Conservation (phyloP, 768 basidiomycete species). For the Plicaturopsis crispa region DNA sequence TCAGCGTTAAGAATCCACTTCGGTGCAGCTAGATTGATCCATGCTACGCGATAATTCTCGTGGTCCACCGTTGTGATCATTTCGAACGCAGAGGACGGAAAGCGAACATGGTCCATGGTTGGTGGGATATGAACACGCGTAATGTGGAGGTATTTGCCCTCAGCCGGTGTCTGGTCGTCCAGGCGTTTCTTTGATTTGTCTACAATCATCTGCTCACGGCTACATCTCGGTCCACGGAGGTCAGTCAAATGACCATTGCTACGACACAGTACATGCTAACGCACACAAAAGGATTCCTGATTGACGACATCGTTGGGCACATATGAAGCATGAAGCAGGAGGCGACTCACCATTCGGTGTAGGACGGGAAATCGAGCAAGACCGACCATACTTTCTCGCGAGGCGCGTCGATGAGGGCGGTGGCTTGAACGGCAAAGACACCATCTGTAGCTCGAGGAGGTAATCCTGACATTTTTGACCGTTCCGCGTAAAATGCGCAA, state of each 20-base stretch:
- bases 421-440: conserved; percentile 40
- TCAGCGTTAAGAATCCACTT: conserved; percentile 42
- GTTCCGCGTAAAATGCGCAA: too few species aligned
- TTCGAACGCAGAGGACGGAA: conserved; percentile 32
- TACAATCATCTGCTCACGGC: conserved; percentile 43
- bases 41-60: conserved; percentile 48
- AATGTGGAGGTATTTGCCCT: conserved; percentile 41
- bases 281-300: conserved; percentile 72
- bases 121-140: conserved; percentile 53
- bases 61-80: conserved; percentile 43
- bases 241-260: neutral
- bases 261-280: conserved; percentile 18
- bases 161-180: conserved; percentile 38
- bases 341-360: conserved; percentile 49
- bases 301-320: neutral
- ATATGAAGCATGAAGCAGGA: conserved; percentile 1
- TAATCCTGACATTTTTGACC: too few species aligned
- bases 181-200: conserved; percentile 30
- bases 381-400: conserved; percentile 53
- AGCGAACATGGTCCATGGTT: conserved; percentile 36
- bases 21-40: conserved; percentile 37
- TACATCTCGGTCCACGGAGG: conserved; percentile 12
- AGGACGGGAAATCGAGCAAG: conserved; percentile 52
- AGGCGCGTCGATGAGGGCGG: conserved; percentile 53
- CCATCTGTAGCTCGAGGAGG: conserved; percentile 33